Evolutionary conservation across 2,329 filamentous ascomycete species (phyloP), one percentile per base, ranked within the genome.

Genomic region (Botrytis porri): DNA sequence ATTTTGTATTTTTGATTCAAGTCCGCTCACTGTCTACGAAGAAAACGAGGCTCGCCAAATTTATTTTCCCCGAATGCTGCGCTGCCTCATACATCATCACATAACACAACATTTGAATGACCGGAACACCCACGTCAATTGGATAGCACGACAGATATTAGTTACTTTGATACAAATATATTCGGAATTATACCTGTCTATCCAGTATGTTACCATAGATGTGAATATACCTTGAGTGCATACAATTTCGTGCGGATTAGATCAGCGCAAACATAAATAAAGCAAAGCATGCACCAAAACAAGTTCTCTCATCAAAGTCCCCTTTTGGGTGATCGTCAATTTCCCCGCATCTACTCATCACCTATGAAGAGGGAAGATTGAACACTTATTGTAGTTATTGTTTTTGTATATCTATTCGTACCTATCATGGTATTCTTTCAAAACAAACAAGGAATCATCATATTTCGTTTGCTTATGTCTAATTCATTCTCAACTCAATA

Each of bases 41-140:
- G 25, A 39, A 73, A 69, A 69, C 51, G 39, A 59, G 51, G 48
- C 66, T 69, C 66, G 66, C 66, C 66, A 69, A 69, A 25, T 35
- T 60, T 43, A 41, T 59, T 69, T 48, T 43, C 16, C 65, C 51
- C 66, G 18, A 41, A 41, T 25, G 37, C 45, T 57, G 37, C 9
- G 43, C 29, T n/a, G 37, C 61, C 39, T 64, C 61, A 66, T 22
- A 32, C 25, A 22, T 67, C 65, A 54, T 67, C 65, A 54, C 64
- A 66, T 37, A 57, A 57, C 65, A 67, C 37, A 41, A 20, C 35
- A 67, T 67, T 29, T 54, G 25, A 8, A 25, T 64, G 64, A 22
- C 16, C 22, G 45, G 45, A 51, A 51, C 48, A 54, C 35, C n/a
- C 41, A 67, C 64, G 16, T 29, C 45, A 54, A 67, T 54, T 37